Evolutionary conservation across 352 stramenopile species (phyloP).

Genomic region (Phytophthora brassicae): DNA sequence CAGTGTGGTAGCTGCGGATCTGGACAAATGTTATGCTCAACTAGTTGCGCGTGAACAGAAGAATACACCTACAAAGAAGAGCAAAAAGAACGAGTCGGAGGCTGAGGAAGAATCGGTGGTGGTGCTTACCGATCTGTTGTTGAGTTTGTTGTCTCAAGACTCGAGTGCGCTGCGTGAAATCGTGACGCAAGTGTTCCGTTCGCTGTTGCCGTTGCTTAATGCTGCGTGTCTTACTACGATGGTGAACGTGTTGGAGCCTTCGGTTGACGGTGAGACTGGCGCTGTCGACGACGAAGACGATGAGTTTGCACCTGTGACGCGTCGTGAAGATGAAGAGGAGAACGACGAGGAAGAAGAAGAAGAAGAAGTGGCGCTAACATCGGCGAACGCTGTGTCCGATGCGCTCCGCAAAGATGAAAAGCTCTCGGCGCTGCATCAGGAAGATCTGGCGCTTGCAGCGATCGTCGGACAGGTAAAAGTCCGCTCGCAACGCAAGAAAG

Average conservation of each 20-base stretch:
- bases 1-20: constrained; percentile 52
- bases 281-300: constrained; percentile 43
- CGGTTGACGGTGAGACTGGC: constrained; percentile 32
- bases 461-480: constrained; percentile 80
- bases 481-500: constrained; percentile 75
- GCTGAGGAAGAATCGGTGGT: constrained; percentile 55
- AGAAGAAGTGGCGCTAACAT: constrained; percentile 65
- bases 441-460: constrained; percentile 78
- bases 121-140: constrained; percentile 80
- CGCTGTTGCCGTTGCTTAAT: constrained; percentile 67
- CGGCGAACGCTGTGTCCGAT: constrained; percentile 58
- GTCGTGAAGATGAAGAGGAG: constrained; percentile 37
- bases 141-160: constrained; percentile 82
- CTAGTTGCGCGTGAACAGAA: constrained; percentile 38
- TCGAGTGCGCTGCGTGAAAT: constrained; percentile 86
- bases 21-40: constrained; percentile 70
- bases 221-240: constrained; percentile 67
- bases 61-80: constrained; percentile 20
- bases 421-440: constrained; percentile 65
- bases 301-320: constrained; percentile 42
- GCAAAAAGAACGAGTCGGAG: constrained; percentile 35
- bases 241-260: constrained; percentile 61
- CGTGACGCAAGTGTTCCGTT: constrained; percentile 79
- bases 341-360: constrained; percentile 50
- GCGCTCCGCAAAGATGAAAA: constrained; percentile 66